A percentile compares a stretch with the other conserved stretches of the same genome.
Conservation (phyloP, 768 basidiomycete genomes). For the Leucocoprinus sp. region DNA sequence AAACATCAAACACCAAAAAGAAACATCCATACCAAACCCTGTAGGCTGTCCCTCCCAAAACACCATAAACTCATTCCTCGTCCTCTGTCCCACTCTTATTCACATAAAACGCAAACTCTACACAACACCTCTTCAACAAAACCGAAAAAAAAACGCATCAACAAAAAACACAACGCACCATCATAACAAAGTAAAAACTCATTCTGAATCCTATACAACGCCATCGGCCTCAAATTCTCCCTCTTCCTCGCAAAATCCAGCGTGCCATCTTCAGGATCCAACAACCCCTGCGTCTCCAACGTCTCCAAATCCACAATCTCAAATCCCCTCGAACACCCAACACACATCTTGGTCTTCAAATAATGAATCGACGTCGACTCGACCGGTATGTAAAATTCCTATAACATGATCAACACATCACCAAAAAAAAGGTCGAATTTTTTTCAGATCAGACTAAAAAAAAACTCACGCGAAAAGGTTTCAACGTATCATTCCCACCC, state of each 20-base stretch:
- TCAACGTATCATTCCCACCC: slow-evolving; percentile 90
- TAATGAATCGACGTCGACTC: slow-evolving; percentile 96
- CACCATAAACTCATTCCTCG: slow-evolving; percentile 88
- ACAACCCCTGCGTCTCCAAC: slow-evolving; percentile 89
- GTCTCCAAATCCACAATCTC: slow-evolving; percentile 98
- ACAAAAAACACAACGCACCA: slow-evolving; percentile 42
- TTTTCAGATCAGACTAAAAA: too few relatives aligned
- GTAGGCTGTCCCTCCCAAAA: slow-evolving; percentile 95
- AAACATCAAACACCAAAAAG: not conserved
- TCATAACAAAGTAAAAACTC: slow-evolving; percentile 98
- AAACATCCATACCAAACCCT: slow-evolving; percentile 70
- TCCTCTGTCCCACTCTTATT: slow-evolving; percentile 93
- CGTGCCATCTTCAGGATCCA: slow-evolving; percentile 86
- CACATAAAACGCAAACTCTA: slow-evolving; percentile 99
- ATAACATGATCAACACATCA: slow-evolving; percentile 7
- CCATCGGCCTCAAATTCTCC: slow-evolving; percentile 86
- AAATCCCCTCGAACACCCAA: slow-evolving; percentile 95
- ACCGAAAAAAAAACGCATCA: slow-evolving; percentile 5
- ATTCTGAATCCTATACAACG: slow-evolving; percentile 93
- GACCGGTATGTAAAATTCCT: slow-evolving; percentile 99
- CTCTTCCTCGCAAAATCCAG: slow-evolving; percentile 90
- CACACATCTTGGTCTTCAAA: slow-evolving; percentile 93
- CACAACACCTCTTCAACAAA: too few relatives aligned
- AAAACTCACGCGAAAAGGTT: slow-evolving; percentile 70
- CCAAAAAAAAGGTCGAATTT: not conserved